Base-by-base conservation (phyloP, 805 yeast genomes). In the Tetrapisispora pingtungensis region DNA sequence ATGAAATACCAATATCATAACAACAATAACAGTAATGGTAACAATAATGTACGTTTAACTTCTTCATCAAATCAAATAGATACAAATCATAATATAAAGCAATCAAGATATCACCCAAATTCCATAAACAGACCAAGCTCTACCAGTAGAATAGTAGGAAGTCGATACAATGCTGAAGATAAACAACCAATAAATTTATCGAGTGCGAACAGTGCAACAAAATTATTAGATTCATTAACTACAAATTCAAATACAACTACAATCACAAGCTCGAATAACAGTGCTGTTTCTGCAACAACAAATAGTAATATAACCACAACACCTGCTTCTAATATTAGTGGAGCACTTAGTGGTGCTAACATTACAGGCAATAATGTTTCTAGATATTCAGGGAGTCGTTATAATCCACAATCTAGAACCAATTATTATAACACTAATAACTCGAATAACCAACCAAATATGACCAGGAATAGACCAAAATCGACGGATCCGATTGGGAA, bases 41-140 rank as follows among this genome's bases (percentile, higher is more conserved):
- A n/a, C 15, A 55, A 51, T 35, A 50, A 50, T 37, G 36, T 40
- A 4, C 40, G 26, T 27, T 26, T 36, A 26, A 54, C 49, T 34
- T 14, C 42, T 10, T 36, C 39, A 8, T 15, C 30, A 7, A 22
- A 14, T 22, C 39, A 14, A n/a, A 3, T n/a, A 7, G 34, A 32
- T n/a, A n/a, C 34, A 31, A 14, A 7, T 14, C 15, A 46, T 32
- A 40, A 42, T 1, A 22, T 43, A 2, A 50, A 60, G 46, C 56
- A 53, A 2, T 57, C 62, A 3, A 46, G 65, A 28, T 60, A 60
- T 41, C 57, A 59, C 38, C 62, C 62, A n/a, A 48, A 43, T 22
- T 45, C 57, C 14, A 45, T 52, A 7, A 41, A 46, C 17, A 49
- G 54, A 34, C 54, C 57, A 15, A 28, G 40, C 15, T 40, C 54